phyloP scores from a whole-genome alignment of 2,329 filamentous ascomycete species.

The Periconia macrospinosa region DNA sequence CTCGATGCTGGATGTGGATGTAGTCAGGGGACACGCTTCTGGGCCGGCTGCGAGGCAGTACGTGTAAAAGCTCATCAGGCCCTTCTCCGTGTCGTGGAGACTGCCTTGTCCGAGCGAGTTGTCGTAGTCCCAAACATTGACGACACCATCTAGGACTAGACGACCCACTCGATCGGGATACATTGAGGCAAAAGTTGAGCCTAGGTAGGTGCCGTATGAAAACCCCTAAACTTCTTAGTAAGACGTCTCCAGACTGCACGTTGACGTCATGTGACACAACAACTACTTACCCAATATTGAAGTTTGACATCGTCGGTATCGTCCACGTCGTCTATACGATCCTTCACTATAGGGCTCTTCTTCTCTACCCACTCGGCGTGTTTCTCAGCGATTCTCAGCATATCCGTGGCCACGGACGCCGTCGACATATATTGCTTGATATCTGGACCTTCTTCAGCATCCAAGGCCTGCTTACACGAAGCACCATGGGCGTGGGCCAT shows the following conservation, averaged over 20 bases:
- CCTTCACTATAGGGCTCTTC: constrained; percentile 1
- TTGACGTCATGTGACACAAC: no score
- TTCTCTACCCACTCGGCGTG: constrained; percentile 41
- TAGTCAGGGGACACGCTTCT: constrained; percentile 43
- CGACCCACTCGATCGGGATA: constrained; percentile 41
- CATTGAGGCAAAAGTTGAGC: constrained; percentile 43
- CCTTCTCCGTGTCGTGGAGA: constrained; percentile 49
- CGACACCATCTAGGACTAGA: constrained; percentile 50
- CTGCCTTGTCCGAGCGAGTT: constrained; percentile 44
- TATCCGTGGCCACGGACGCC: constrained; percentile 52
- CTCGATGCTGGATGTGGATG: constrained; percentile 29
- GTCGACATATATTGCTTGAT: constrained; percentile 51
- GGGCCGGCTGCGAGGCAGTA: constrained; percentile 48
- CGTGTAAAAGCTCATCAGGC: constrained; percentile 48
- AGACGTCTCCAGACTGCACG: no score
- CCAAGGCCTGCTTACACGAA: constrained; percentile 28
- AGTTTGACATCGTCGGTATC: constrained; percentile 3
- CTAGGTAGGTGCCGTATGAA: constrained; percentile 52
- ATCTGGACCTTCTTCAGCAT: constrained; percentile 31
- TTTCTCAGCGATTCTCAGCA: constrained; percentile 52
- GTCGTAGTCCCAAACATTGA: constrained; percentile 41
- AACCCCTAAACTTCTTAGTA: constrained; percentile 34
- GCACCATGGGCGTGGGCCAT: constrained; percentile 43
- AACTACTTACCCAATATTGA: background rate
- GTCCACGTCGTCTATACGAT: constrained; percentile 1